Conservation (phyloP, 306 rosid species). For the Dicorynia guianensis region DNA sequence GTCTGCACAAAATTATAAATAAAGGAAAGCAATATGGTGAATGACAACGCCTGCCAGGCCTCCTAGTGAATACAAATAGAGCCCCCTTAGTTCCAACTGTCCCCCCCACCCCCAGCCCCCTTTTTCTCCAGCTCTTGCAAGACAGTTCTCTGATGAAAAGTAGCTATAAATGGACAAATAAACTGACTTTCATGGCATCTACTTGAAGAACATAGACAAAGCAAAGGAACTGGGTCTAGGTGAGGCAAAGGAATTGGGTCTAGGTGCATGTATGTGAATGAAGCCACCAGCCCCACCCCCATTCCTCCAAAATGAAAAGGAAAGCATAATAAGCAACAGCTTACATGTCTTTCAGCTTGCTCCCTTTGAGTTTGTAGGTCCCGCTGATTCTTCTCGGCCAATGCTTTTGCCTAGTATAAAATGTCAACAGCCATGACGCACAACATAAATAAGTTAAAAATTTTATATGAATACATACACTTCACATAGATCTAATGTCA, state of each 20-base stretch:
- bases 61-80: too few relatives aligned
- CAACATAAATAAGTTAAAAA: conserved; percentile 29
- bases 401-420: conserved; percentile 74
- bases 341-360: conserved; percentile 97
- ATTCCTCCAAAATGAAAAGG: conserved; percentile 12
- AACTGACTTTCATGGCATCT: background rate
- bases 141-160: conserved; percentile 3
- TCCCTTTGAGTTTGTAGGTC: conserved; percentile 96
- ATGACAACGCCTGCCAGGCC: too few relatives aligned
- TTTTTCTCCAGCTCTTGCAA: conserved; percentile 16
- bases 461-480: conserved; percentile 5
- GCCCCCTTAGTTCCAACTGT: background rate
- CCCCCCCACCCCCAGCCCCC: background rate
- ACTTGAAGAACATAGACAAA: conserved; percentile 14
- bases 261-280: conserved; percentile 30
- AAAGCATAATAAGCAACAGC: conserved; percentile 35
- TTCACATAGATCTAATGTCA: conserved; percentile 12
- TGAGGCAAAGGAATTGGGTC: conserved; percentile 12
- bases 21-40: conserved; percentile 8
- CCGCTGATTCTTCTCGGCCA: conserved; percentile 96
- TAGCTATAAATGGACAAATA: too few relatives aligned
- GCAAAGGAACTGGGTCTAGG: conserved; percentile 17
- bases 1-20: conserved; percentile 2
- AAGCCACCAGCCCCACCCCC: background rate
- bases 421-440: conserved; percentile 38